Conservation (phyloP, 805 yeast species). For the Barnettozyma salicaria region DNA sequence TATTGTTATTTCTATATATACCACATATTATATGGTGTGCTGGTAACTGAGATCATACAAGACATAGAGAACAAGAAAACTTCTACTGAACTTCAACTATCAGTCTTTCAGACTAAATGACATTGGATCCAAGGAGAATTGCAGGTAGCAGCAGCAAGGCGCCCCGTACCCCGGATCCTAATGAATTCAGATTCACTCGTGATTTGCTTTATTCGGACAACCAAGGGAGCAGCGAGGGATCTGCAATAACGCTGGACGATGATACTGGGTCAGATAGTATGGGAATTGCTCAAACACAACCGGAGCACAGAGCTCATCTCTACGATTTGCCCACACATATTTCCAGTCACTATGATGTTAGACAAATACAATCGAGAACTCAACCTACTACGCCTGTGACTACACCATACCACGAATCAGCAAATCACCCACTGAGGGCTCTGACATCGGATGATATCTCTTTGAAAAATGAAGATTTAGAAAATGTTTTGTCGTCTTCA, state of each 20-base stretch:
- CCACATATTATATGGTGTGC: too few species aligned
- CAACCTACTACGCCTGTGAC: constrained; percentile 24
- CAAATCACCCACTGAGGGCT: constrained; percentile 25
- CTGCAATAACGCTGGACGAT: constrained; percentile 21
- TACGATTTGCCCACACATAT: constrained; percentile 24
- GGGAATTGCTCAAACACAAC: too few species aligned
- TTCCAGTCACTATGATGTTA: constrained; percentile 19
- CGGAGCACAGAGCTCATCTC: too few species aligned
- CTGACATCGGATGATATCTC: constrained; percentile 19
- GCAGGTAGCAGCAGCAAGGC: constrained; percentile 1
- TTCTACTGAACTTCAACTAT: too few species aligned
- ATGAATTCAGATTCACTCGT: constrained; percentile 15
- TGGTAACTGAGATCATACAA: too few species aligned
- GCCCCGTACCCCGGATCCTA: constrained; percentile 18
- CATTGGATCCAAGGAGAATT: constrained; percentile 21
- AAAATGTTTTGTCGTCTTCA: constrained; percentile 8
- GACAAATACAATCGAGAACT: constrained; percentile 7
- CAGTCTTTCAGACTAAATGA: constrained; percentile 13
- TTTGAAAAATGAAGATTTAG: not conserved
- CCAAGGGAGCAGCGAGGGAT: constrained; percentile 12
- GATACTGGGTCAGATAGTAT: not conserved
- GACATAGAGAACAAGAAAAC: too few species aligned
- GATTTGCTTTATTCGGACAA: not conserved
- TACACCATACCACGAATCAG: constrained; percentile 20
- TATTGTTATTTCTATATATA: too few species aligned